Base-by-base conservation (phyloP, 441 rosid species). In the Populus tomentosa region DNA sequence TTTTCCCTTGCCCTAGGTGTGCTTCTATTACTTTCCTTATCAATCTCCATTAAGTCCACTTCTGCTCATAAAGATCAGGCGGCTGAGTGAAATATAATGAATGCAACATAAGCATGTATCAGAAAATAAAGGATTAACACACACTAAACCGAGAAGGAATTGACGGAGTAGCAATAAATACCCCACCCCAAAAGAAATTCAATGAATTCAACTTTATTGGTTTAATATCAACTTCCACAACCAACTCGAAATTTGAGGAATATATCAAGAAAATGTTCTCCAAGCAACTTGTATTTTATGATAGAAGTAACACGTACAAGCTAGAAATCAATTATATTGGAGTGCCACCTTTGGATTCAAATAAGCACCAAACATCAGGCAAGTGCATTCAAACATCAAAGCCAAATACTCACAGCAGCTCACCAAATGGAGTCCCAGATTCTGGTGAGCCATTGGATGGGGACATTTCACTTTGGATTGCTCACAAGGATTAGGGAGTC, bases 21-120 rank as follows among this genome's bases (percentile, higher is more conserved):
- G 10, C 28, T 77, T 81, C 78, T 78, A 40, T 80, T 84, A 66
- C 78, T 86, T 78, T 85, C 82, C 76, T 79, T 81, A 80, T 83
- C 88, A 71, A 79, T 67, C n/a, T 86, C 91, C 88, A 80, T 80
- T 20, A 56, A 38, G 36, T 83, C 90, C 83, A 84, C 33, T 16
- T 67, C 8, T 30, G n/a, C 70, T 30, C 40, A n/a, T 9, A 63
- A 21, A 63, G 11, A 26, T 63, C 23, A n/a, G 24, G 46, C 3
- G 20, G 71, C 71, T 21, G 38, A 36, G 23, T 36, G 16, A 21
- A 35, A 23, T 38, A 23, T 20, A 11, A n/a, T 23, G 46, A 36
- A 33, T 2, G 9, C 53, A 69, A 20, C 10, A 32, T 10, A 69
- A 36, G 35, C 42, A 21, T 18, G 13, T n/a, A 63, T 63, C 14